A percentile compares a stretch with the other conserved stretches of the same genome.
Evolutionary conservation across 2,329 filamentous ascomycete genomes (phyloP).

Genomic region (Capronia epimyces): DNA sequence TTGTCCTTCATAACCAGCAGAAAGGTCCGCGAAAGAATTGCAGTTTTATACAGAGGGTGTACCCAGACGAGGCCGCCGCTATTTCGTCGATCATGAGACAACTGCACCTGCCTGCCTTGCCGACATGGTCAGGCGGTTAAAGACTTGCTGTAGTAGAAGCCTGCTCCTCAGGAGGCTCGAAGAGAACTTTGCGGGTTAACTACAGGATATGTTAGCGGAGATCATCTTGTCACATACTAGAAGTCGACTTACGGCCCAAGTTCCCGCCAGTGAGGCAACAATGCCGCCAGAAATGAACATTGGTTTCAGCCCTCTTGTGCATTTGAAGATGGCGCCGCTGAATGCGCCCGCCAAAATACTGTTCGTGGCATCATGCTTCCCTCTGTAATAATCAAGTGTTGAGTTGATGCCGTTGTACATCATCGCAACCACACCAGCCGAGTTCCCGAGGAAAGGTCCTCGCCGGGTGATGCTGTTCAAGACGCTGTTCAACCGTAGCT

Average conservation of each 20-base stretch:
- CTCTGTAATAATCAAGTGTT: constrained; percentile 68
- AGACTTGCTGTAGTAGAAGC: constrained; percentile 5
- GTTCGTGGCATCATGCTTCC: constrained; percentile 86
- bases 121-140: neutral
- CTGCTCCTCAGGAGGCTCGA: constrained; percentile 34
- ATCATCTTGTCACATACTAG: constrained; percentile 9
- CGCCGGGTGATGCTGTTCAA: constrained; percentile 89
- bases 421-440: constrained; percentile 90
- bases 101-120: neutral
- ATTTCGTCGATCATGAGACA: neutral
- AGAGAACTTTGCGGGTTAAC: constrained; percentile 49
- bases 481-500: constrained; percentile 87
- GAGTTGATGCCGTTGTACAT: constrained; percentile 93
- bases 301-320: constrained; percentile 78
- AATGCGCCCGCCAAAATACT: constrained; percentile 77
- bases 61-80: neutral
- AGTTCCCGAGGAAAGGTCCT: constrained; percentile 94
- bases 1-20: constrained; percentile 2
- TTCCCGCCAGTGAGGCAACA: constrained; percentile 76
- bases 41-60: constrained; percentile 19
- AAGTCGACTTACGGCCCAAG: constrained; percentile 74
- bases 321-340: constrained; percentile 94
- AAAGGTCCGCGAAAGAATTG: constrained; percentile 5
- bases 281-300: constrained; percentile 94
- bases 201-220: constrained; percentile 30